Evolutionary conservation across 2,329 filamentous ascomycete species (phyloP).

Genomic region (Cladosporium velox): DNA sequence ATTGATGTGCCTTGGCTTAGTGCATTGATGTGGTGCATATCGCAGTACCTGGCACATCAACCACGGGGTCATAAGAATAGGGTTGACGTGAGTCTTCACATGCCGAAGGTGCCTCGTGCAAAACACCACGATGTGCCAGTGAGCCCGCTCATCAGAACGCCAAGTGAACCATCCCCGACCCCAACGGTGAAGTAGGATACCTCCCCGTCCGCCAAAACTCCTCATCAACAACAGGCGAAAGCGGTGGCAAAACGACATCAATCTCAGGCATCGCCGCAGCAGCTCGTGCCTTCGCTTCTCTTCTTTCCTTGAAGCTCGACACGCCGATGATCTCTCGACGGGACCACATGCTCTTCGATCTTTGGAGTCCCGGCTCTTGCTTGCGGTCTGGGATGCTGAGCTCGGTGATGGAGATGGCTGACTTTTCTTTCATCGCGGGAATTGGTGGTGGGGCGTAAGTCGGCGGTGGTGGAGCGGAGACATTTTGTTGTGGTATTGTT

Average conservation of each 20-base stretch:
- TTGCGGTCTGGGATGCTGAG: background rate
- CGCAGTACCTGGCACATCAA: too few relatives aligned
- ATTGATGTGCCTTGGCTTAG: too few relatives aligned
- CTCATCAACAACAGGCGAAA: conserved; percentile 14
- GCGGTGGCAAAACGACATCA: background rate
- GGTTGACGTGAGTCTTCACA: too few relatives aligned
- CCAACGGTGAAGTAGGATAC: conserved; percentile 3
- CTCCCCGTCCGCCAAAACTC: conserved; percentile 13
- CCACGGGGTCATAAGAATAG: too few relatives aligned
- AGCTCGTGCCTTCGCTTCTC: background rate
- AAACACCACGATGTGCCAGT: too few relatives aligned
- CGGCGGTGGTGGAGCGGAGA: conserved; percentile 4
- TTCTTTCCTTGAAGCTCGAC: background rate
- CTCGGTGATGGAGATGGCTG: background rate
- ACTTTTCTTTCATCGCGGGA: background rate
- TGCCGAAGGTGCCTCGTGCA: too few relatives aligned
- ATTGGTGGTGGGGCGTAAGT: background rate
- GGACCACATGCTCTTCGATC: conserved; percentile 7
- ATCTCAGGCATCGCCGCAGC: background rate
- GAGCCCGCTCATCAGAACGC: too few relatives aligned
- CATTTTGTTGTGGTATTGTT: background rate
- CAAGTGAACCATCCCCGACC: background rate
- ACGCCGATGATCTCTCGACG: background rate
- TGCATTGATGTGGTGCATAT: too few relatives aligned
- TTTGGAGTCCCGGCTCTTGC: background rate